Conservation (phyloP, 164 flowering plant species). For the Piper betle region DNA sequence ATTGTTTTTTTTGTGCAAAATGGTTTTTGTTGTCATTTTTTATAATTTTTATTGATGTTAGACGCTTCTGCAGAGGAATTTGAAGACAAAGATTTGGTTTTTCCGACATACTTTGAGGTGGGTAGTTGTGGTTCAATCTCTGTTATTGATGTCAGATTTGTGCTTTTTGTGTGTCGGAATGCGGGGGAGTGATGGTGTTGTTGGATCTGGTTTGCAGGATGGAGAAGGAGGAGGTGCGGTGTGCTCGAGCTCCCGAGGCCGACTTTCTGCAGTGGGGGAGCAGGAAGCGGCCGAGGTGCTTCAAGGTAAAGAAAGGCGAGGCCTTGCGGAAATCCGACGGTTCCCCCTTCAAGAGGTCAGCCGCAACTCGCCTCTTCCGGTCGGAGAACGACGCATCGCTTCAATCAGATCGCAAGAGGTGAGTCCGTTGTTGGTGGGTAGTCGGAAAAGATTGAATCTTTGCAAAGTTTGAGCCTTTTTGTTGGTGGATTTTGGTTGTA, state of each 20-base stretch:
- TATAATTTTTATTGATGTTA: too few species aligned
- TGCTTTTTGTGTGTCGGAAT: too few species aligned
- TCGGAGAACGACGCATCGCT: slow-evolving; percentile 18
- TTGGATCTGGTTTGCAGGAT: slow-evolving; percentile 8
- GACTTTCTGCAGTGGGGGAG: slow-evolving; percentile 66
- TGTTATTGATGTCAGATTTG: too few species aligned
- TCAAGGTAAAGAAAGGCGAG: slow-evolving; percentile 28
- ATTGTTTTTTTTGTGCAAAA: too few species aligned
- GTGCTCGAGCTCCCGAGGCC: slow-evolving; percentile 17
- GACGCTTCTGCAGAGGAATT: too few species aligned
- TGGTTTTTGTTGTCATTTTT: too few species aligned
- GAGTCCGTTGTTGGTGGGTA: not conserved
- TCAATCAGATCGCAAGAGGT: slow-evolving; percentile 10
- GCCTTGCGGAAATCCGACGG: slow-evolving; percentile 14
- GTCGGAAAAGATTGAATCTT: too few species aligned
- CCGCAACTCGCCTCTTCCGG: slow-evolving; percentile 20
- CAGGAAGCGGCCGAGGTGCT: slow-evolving; percentile 41
- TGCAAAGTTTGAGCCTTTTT: not conserved
- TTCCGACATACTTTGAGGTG: too few species aligned
- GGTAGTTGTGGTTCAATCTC: too few species aligned
- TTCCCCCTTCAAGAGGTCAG: slow-evolving; percentile 19
- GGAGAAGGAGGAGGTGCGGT: slow-evolving; percentile 22
- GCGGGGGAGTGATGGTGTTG: too few species aligned
- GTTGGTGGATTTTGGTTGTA: not conserved
- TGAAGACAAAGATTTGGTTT: too few species aligned